These are phyloP conservation scores for Niveomyces coronatus DNA, from an alignment of 2,329 filamentous ascomycete species.

Conservation along the genomic window DNA sequence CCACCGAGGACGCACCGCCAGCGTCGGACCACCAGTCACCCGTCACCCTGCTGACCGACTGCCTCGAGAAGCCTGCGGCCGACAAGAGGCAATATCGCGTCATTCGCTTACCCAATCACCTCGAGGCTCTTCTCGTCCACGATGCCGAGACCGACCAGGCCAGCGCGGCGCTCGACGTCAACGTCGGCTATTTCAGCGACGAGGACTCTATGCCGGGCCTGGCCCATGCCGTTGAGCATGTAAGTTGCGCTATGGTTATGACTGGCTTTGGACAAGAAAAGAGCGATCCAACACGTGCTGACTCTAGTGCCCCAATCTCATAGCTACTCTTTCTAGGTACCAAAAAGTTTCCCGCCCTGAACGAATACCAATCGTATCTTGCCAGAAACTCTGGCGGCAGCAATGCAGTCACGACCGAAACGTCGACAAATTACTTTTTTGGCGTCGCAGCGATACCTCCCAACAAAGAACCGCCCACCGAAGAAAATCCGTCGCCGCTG, in stretches of 20 bases:
- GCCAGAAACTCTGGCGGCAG: constrained; percentile 82
- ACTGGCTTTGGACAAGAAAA: constrained; percentile 13
- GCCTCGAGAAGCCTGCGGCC: constrained; percentile 70
- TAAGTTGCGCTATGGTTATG: constrained; percentile 31
- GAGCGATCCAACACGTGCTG: no score
- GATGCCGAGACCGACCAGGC: constrained; percentile 95
- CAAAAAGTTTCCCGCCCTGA: constrained; percentile 92
- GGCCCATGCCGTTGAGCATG: constrained; percentile 92
- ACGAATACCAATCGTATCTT: constrained; percentile 90
- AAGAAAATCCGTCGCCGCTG: constrained; percentile 48
- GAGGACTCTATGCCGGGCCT: constrained; percentile 84
- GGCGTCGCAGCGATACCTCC: constrained; percentile 76
- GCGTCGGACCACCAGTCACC: constrained; percentile 18
- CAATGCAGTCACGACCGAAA: constrained; percentile 89
- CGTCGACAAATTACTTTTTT: constrained; percentile 96
- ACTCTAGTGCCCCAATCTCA: neutral
- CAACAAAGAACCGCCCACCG: constrained; percentile 46
- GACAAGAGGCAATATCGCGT: constrained; percentile 86
- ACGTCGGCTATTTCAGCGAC: constrained; percentile 93
- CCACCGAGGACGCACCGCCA: constrained; percentile 22
- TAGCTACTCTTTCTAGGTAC: constrained; percentile 94
- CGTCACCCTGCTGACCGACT: constrained; percentile 47
- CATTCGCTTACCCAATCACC: constrained; percentile 70
- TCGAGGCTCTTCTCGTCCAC: constrained; percentile 87
- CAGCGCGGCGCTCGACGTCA: constrained; percentile 88